Conservation (phyloP, 257 asterid species). For the Solanum verrucosum region DNA sequence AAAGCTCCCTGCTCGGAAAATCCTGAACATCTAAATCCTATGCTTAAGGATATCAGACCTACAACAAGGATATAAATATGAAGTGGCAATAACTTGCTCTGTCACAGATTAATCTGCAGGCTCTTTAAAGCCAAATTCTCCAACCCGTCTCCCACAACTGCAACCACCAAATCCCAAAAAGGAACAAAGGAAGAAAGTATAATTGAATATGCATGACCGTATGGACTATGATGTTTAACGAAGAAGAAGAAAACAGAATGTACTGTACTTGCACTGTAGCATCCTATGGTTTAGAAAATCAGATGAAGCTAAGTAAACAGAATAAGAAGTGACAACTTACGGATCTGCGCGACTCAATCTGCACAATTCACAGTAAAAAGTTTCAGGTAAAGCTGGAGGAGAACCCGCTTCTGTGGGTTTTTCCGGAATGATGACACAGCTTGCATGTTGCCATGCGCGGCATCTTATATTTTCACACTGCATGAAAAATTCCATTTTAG, state of each 20-base stretch:
- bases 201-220: background rate
- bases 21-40: background rate
- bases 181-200: background rate
- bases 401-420: conserved; percentile 53
- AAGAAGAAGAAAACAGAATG: background rate
- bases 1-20: background rate
- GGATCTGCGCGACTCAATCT: conserved; percentile 91
- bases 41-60: background rate
- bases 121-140: background rate
- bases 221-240: background rate
- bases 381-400: conserved; percentile 51
- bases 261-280: background rate
- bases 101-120: background rate
- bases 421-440: conserved; percentile 83
- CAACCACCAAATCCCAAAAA: background rate
- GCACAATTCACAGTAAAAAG: conserved; percentile 85
- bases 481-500: conserved; percentile 10
- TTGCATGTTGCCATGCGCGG: conserved; percentile 81
- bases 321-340: conserved; percentile 44
- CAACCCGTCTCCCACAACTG: background rate
- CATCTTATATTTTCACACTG: conserved; percentile 93
- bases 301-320: background rate
- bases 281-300: background rate
- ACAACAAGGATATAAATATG: background rate
- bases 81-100: background rate